Conservation (phyloP, 768 basidiomycete genomes). For the Exsudoporus frostii region DNA sequence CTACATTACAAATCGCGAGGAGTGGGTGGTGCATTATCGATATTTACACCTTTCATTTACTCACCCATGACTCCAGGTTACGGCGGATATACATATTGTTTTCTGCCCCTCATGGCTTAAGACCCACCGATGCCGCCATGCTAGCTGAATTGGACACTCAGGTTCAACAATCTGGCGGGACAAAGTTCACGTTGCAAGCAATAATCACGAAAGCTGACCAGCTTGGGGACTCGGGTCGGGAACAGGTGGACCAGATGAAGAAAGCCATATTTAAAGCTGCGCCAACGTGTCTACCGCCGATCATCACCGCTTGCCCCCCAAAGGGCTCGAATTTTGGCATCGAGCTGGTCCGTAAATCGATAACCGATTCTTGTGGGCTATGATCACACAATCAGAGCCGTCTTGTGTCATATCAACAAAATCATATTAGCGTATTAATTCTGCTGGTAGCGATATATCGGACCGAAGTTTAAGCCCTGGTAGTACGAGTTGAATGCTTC, state of each 20-base stretch:
- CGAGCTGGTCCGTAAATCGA: conserved; percentile 53
- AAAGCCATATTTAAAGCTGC: conserved; percentile 49
- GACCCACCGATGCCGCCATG: conserved; percentile 58
- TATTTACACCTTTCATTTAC: background rate
- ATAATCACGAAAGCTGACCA: conserved; percentile 71
- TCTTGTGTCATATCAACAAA: background rate
- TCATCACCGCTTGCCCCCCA: conserved; percentile 50
- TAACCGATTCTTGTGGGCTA: conserved; percentile 56
- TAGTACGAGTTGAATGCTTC: too few relatives aligned
- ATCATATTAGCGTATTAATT: background rate
- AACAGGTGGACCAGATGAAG: conserved; percentile 41
- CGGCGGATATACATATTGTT: conserved; percentile 69
- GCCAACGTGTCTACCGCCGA: conserved; percentile 64
- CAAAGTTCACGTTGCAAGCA: conserved; percentile 62
- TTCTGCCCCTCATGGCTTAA: conserved; percentile 64
- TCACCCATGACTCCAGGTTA: conserved; percentile 41
- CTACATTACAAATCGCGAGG: conserved; percentile 56
- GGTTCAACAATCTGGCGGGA: conserved; percentile 30
- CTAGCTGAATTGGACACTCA: conserved; percentile 43
- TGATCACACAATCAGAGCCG: background rate
- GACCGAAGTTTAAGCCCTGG: too few relatives aligned
- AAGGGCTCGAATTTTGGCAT: conserved; percentile 56
- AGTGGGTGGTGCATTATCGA: conserved; percentile 41
- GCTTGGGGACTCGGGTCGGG: conserved; percentile 35
- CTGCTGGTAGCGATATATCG: background rate